Conservation (phyloP, 805 yeast genomes). For the Cyberlindnera xishuangbannaensis region DNA sequence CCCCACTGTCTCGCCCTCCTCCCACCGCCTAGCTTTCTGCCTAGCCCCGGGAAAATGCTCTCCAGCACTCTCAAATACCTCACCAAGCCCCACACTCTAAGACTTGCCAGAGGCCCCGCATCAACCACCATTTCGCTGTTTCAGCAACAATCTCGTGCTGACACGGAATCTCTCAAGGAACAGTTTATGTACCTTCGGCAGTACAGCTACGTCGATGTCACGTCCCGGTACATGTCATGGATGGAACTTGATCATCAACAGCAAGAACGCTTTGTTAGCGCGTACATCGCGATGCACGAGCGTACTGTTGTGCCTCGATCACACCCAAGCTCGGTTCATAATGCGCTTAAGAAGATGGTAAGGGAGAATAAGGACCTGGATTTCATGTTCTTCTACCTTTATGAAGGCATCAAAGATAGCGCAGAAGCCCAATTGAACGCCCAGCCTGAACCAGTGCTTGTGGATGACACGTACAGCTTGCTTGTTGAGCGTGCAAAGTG, state of each 20-base stretch:
- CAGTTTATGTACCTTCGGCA: constrained; percentile 9
- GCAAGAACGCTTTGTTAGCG: constrained; percentile 7
- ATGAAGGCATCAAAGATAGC: constrained; percentile 11
- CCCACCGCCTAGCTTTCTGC: no score
- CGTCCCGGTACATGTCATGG: constrained; percentile 15
- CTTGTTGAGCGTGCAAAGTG: constrained; percentile 11
- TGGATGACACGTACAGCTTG: constrained; percentile 12
- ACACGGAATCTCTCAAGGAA: constrained; percentile 6
- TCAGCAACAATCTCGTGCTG: constrained; percentile 5
- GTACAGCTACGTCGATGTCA: constrained; percentile 8
- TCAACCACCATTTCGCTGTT: constrained; percentile 10
- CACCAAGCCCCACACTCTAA: constrained; percentile 10
- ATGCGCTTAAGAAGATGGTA: constrained; percentile 11
- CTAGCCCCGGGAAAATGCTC: no score
- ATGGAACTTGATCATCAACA: constrained; percentile 11
- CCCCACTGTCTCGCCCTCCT: no score
- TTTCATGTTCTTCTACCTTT: constrained; percentile 15
- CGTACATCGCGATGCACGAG: constrained; percentile 9
- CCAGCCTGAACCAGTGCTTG: constrained; percentile 6
- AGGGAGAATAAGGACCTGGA: constrained; percentile 13
- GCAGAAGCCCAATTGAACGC: constrained; percentile 9
- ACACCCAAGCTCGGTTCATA: constrained; percentile 10
- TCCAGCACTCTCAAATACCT: constrained; percentile 13
- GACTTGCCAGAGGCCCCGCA: constrained; percentile 7
- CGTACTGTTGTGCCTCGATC: constrained; percentile 6